These are phyloP conservation scores for Mucor sp. DNA, from an alignment of 371 early-diverging fungal genomes.

Conservation along the genomic window DNA sequence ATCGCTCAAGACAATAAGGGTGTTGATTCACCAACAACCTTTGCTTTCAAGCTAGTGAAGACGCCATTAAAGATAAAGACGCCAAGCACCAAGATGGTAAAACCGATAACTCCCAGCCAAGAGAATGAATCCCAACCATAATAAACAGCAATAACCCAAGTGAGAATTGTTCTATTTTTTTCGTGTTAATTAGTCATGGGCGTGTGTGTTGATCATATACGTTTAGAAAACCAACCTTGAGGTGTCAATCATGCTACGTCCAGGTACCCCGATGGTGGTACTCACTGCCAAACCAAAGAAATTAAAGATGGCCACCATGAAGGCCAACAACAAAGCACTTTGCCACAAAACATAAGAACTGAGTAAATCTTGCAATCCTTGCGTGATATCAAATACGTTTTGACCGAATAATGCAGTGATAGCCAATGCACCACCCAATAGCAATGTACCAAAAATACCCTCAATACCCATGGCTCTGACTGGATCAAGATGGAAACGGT, in stretches of 20 bases:
- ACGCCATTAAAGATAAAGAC: constrained; percentile 49
- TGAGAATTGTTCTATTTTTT: constrained; percentile 26
- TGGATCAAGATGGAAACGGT: constrained; percentile 43
- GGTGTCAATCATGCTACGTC: constrained; percentile 44
- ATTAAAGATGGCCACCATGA: constrained; percentile 50
- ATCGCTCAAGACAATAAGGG: constrained; percentile 38
- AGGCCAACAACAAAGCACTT: constrained; percentile 36
- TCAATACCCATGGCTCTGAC: constrained; percentile 53
- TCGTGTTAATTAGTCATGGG: constrained; percentile 13
- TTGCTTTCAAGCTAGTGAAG: constrained; percentile 31
- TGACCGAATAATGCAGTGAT: constrained; percentile 27
- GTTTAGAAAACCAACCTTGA: constrained; percentile 30
- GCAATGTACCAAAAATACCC: constrained; percentile 38
- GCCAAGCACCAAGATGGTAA: constrained; percentile 34
- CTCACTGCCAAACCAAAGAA: constrained; percentile 49
- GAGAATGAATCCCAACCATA: constrained; percentile 47
- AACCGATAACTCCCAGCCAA: constrained; percentile 41
- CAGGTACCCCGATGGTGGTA: constrained; percentile 42
- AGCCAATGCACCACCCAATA: constrained; percentile 23
- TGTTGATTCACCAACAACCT: constrained; percentile 26
- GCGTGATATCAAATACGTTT: constrained; percentile 26
- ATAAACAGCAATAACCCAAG: constrained; percentile 46
- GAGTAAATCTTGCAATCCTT: constrained; percentile 31
- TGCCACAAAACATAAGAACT: constrained; percentile 34
- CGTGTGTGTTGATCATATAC: neutral